phyloP scores from a whole-genome alignment of 2,329 filamentous ascomycete genomes.

The Alternaria consortialis region DNA sequence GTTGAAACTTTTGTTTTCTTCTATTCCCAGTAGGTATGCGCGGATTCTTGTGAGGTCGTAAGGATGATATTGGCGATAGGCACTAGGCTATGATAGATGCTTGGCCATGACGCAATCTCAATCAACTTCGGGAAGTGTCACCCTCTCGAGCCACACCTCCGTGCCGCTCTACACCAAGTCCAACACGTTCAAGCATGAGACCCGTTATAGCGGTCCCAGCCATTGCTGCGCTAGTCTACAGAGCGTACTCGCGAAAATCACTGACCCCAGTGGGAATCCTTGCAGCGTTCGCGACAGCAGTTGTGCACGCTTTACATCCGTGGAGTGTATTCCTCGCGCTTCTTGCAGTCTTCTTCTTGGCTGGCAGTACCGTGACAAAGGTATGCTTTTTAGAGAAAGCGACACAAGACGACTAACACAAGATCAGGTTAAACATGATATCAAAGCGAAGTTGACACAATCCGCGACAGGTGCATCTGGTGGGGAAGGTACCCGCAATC shows the following conservation, averaged over 20 bases:
- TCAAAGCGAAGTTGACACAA: slow-evolving; percentile 84
- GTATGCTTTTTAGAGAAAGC: slow-evolving; percentile 53
- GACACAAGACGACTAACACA: neutral
- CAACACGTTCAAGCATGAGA: slow-evolving; percentile 35
- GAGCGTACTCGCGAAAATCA: slow-evolving; percentile 60
- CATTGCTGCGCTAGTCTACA: slow-evolving; percentile 50
- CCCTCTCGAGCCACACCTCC: slow-evolving; percentile 20
- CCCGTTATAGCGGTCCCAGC: slow-evolving; percentile 44
- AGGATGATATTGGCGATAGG: neutral
- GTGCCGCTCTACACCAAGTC: slow-evolving; percentile 15
- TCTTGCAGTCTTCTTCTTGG: slow-evolving; percentile 84
- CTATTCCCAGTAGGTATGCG: neutral
- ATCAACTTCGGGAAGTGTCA: slow-evolving; percentile 2
- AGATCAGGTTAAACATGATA: slow-evolving; percentile 79
- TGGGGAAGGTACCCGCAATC: slow-evolving; percentile 82
- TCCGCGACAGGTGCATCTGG: slow-evolving; percentile 75
- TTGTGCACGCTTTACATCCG: slow-evolving; percentile 87
- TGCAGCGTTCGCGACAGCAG: slow-evolving; percentile 75
- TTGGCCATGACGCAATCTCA: slow-evolving; percentile 21
- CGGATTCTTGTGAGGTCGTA: neutral
- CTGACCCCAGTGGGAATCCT: slow-evolving; percentile 80
- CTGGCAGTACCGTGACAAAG: slow-evolving; percentile 84
- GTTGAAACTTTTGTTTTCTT: neutral
- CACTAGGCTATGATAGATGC: neutral
- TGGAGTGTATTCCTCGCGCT: slow-evolving; percentile 92